Conservation (phyloP, 2,329 filamentous ascomycete species). For the Emergomyces africanus region DNA sequence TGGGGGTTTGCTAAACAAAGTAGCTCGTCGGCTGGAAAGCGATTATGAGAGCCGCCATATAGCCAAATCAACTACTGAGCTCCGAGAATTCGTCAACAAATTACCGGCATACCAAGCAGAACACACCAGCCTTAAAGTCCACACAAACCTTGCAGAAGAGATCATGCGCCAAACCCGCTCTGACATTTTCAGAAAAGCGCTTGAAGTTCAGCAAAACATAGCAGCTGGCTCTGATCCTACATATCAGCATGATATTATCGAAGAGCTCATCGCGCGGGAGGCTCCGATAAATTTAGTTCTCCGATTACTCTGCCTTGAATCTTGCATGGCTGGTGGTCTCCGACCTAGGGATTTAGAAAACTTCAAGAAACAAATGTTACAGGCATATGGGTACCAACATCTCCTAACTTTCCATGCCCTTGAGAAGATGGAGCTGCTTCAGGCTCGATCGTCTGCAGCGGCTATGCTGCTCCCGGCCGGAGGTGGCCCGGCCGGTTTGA, state of each 20-base stretch:
- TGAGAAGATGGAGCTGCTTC: slow-evolving; percentile 78
- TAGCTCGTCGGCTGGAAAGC: slow-evolving; percentile 69
- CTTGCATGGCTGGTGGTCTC: slow-evolving; percentile 76
- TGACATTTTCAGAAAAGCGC: slow-evolving; percentile 72
- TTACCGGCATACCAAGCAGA: slow-evolving; percentile 86
- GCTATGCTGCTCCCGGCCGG: slow-evolving; percentile 71
- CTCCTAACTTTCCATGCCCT: slow-evolving; percentile 76
- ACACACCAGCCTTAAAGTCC: slow-evolving; percentile 80
- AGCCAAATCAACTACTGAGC: slow-evolving; percentile 76
- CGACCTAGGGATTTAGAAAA: slow-evolving; percentile 78
- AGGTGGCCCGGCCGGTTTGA: slow-evolving; percentile 49
- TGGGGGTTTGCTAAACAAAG: slow-evolving; percentile 75
- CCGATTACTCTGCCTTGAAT: slow-evolving; percentile 79
- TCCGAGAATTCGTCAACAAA: slow-evolving; percentile 91
- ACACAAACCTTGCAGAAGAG: slow-evolving; percentile 85
- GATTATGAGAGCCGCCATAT: slow-evolving; percentile 83
- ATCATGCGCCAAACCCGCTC: slow-evolving; percentile 87
- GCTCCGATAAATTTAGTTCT: slow-evolving; percentile 70
- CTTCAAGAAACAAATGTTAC: slow-evolving; percentile 75
- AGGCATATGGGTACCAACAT: slow-evolving; percentile 93
- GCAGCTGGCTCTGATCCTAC: slow-evolving; percentile 81
- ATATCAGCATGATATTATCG: slow-evolving; percentile 79
- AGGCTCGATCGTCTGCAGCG: slow-evolving; percentile 62
- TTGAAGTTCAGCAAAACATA: slow-evolving; percentile 93
- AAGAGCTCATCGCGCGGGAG: slow-evolving; percentile 86